These are phyloP conservation scores for Aspergillus carbonarius DNA, from an alignment of 2,329 filamentous ascomycete genomes.

Conservation along the genomic window DNA sequence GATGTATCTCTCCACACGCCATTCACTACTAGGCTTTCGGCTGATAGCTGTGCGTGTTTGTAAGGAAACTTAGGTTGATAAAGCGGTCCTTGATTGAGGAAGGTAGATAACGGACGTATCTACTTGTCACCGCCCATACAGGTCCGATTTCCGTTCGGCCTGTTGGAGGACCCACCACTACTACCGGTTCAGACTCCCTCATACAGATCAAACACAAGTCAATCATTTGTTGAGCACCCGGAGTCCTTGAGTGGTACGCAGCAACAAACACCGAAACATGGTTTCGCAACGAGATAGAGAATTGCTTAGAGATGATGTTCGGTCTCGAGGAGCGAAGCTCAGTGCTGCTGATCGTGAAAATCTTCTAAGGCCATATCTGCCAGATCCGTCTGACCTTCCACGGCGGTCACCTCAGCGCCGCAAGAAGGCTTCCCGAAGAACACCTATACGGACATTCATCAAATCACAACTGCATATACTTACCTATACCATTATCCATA, in stretches of 20 bases:
- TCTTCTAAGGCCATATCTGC: conserved; percentile 54
- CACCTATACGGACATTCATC: conserved; percentile 46
- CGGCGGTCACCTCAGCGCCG: conserved; percentile 24
- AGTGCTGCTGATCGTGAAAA: conserved; percentile 50
- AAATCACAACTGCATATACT: conserved; percentile 46
- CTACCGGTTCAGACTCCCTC: neutral
- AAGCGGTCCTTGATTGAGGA: too few relatives aligned
- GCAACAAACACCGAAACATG: conserved; percentile 22
- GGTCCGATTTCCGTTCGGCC: too few relatives aligned
- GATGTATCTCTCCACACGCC: too few relatives aligned
- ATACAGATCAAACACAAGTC: neutral
- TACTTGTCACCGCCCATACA: too few relatives aligned
- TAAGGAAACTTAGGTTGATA: too few relatives aligned
- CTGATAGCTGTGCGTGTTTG: too few relatives aligned
- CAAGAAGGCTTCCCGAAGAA: conserved; percentile 30
- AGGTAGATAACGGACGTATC: too few relatives aligned
- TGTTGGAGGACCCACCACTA: neutral
- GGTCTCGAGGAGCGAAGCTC: conserved; percentile 42
- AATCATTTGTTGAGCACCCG: neutral
- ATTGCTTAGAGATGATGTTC: conserved; percentile 41
- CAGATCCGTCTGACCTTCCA: conserved; percentile 40
- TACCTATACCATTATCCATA: conserved; percentile 57
- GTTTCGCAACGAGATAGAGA: conserved; percentile 34
- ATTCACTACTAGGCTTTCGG: too few relatives aligned
- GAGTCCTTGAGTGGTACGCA: neutral